A percentile compares a stretch with the other conserved stretches of the same genome.
Evolutionary conservation across 2,329 filamentous ascomycete genomes (phyloP).

Genomic region (Fusarium humuli): DNA sequence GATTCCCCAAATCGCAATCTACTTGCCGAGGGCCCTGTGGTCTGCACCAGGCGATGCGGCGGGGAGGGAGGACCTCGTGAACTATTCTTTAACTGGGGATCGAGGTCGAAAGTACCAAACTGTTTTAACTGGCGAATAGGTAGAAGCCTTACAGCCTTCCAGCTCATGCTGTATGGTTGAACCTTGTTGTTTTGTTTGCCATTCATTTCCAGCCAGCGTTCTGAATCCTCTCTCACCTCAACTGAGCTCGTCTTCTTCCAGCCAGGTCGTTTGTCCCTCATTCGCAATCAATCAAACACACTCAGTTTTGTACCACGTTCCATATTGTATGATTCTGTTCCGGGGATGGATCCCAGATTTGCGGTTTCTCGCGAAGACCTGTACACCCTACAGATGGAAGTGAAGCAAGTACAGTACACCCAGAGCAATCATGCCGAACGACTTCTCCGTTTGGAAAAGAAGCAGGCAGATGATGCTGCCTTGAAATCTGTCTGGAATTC

Average conservation of each 20-base stretch:
- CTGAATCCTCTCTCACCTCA: slow-evolving; percentile 8
- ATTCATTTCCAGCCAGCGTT: slow-evolving; percentile 22
- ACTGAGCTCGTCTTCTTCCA: not conserved
- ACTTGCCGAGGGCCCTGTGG: slow-evolving; percentile 37
- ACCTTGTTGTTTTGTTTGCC: slow-evolving; percentile 17
- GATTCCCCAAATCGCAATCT: slow-evolving; percentile 37
- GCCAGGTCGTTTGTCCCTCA: not conserved
- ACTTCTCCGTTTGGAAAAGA: slow-evolving; percentile 71
- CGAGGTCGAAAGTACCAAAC: slow-evolving; percentile 47
- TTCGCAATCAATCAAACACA: slow-evolving; percentile 1
- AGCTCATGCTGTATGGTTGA: slow-evolving; percentile 28
- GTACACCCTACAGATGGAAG: slow-evolving; percentile 76
- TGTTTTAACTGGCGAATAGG: slow-evolving; percentile 14
- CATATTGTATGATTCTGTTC: slow-evolving; percentile 5
- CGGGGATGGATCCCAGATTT: slow-evolving; percentile 74
- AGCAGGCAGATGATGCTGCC: slow-evolving; percentile 74
- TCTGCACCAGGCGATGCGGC: slow-evolving; percentile 58
- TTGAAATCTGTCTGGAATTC: slow-evolving; percentile 93
- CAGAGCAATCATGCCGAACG: slow-evolving; percentile 73
- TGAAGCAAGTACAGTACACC: slow-evolving; percentile 74
- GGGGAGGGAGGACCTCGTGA: slow-evolving; percentile 57
- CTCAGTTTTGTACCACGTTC: not conserved
- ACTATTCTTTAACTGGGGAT: slow-evolving; percentile 50
- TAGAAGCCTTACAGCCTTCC: slow-evolving; percentile 11
- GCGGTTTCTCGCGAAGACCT: slow-evolving; percentile 71